Evolutionary conservation across 495 filamentous ascomycete species (phyloP), one percentile per base, ranked within the genome.

Genomic region (Tuber aestivum): DNA sequence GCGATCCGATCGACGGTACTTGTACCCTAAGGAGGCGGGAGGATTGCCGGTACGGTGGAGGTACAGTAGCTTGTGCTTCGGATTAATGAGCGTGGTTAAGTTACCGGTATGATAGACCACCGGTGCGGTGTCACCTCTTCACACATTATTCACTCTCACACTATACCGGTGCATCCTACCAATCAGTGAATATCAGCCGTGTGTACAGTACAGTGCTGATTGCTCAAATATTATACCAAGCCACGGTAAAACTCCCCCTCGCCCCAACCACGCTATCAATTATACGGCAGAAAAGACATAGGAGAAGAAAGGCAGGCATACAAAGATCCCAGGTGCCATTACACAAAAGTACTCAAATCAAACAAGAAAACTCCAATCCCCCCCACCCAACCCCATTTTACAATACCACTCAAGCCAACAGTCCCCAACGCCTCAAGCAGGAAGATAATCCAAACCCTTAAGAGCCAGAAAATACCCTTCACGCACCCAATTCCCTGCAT

Each of bases 391-490:
- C 27, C 56, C 56, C 23, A 27, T 56, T 56, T 56, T 27, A 56
- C 50, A 32, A 23, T 65, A 65, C 16, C 56, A 32, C 27, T 27
- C 27, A 14, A 65, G 16, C 27, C 12, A 65, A 35, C 27, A 12
- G 16, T 32, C 56, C 7, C 27, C 27, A 65, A 65, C 3, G 16
- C 10, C 27, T 65, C 56, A 65, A 65, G 56, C 56, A 35, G 27
- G 27, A 35, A 65, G 56, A 35, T 65, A 65, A 35, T 65, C 27
- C 27, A 65, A 65, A 0, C 27, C 27, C 56, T 65, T 65, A 27
- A 79, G 70, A 70, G 78, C 78, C n/a, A 79, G 73, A 44, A 79
- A 79, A 69, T 79, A 79, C 56, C 78, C 78, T 68, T 79, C 78
- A 50, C 65, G 68, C 20, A 77, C 72, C 78, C 78, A 79, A 50